Evolutionary conservation across 2,329 filamentous ascomycete genomes (phyloP), one percentile per base, ranked within the genome.

Genomic region (Pestalotiopsis sp.): DNA sequence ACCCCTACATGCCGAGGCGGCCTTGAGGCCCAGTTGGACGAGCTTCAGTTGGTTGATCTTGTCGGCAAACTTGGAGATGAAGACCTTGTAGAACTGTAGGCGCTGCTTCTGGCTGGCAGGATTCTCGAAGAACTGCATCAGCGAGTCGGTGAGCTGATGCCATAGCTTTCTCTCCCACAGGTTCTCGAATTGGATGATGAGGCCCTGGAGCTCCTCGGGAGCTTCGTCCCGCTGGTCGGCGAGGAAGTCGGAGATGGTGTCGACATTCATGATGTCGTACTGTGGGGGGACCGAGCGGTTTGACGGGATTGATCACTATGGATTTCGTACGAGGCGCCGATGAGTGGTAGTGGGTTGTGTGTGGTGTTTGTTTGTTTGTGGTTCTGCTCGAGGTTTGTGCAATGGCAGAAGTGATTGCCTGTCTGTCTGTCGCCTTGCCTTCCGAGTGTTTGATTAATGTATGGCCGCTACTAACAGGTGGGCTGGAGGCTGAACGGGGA

Each of bases 21-120:
- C 93, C 82, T 92, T 93, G 79, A 98, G 84, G 17, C 94, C 96
- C 73, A 99, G 85, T 73, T 93, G 92, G 73, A 99, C 96, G 74
- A 98, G 91, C 87, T 98, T 98, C 72, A 99, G 87, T 85, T 98
- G 95, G 84, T 98, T 99, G 87, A 99, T 98, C 87, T 97, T 98
- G 80, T 97, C 95, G 73, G 95, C 94, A 79, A 99, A 99, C 82
- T 92, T 96, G 80, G 95, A 89, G 81, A 99, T 92, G 85, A 99
- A 99, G 76, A 90, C 91, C 83, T 96, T 94, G 87, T 96, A 99
- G 82, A 99, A 92, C 70, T 91, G 86, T 84, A 99, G 89, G 78
- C 95, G 92, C 84, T 97, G 94, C 69, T 90, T 86, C 68, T 90
- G 92, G 82, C 95, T 98, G 78, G 91, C 89, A 59, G 92, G 88